These are phyloP conservation scores for Protostelium mycophagum DNA, from an alignment of 78 protist genomes.

Conservation along the genomic window DNA sequence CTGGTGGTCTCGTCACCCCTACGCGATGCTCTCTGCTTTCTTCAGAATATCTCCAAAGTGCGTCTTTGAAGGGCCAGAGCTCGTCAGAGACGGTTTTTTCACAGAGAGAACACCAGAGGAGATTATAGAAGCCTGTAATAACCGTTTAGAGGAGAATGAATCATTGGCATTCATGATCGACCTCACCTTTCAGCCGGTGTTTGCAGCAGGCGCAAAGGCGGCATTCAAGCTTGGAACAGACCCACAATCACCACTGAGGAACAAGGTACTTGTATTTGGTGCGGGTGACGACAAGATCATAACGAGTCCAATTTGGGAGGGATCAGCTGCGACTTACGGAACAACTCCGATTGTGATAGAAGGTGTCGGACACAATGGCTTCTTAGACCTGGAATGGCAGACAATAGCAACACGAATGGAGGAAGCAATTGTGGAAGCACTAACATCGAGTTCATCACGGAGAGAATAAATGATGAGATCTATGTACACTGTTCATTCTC, in stretches of 20 bases:
- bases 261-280: neutral
- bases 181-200: neutral
- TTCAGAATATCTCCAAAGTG: neutral
- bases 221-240: neutral
- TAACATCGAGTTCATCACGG: neutral
- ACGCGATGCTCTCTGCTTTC: neutral
- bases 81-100: neutral
- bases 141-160: neutral
- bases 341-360: neutral
- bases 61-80: neutral
- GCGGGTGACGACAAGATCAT: neutral
- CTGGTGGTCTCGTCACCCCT: neutral
- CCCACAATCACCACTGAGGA: neutral
- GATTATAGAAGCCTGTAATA: neutral
- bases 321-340: neutral
- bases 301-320: neutral
- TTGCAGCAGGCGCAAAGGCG: neutral
- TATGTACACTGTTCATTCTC: neutral
- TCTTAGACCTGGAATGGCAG: neutral
- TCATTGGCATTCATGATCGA: neutral
- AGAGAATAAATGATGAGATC: neutral
- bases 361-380: neutral
- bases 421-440: neutral
- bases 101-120: neutral
- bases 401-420: neutral